These are phyloP conservation scores for Terana coerulea DNA, from an alignment of 768 basidiomycete genomes.

Conservation along the genomic window DNA sequence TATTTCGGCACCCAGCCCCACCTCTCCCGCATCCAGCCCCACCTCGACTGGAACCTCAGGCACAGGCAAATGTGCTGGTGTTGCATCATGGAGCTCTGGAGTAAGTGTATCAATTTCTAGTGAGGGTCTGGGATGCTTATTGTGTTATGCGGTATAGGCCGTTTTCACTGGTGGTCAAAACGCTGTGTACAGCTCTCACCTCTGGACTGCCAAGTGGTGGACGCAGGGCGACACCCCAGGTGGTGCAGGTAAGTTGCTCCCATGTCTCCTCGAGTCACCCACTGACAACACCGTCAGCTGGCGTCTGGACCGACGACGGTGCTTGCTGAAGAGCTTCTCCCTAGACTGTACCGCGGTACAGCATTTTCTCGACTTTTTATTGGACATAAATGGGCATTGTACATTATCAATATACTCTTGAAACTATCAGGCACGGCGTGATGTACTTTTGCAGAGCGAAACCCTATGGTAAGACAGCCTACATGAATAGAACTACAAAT, in stretches of 20 bases:
- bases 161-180: constrained; percentile 44
- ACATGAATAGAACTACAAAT: constrained; percentile 44
- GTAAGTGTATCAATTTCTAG: constrained; percentile 25
- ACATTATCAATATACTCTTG: too few species aligned
- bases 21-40: constrained; percentile 14
- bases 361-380: background rate
- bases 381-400: too few species aligned
- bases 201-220: constrained; percentile 67
- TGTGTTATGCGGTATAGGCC: constrained; percentile 32
- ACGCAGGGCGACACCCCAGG: constrained; percentile 55
- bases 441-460: too few species aligned
- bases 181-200: constrained; percentile 43
- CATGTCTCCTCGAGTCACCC: too few species aligned
- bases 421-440: too few species aligned
- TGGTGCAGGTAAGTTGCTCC: constrained; percentile 40
- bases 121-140: background rate
- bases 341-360: too few species aligned
- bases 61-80: constrained; percentile 36
- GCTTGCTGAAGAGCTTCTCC: constrained; percentile 39
- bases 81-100: constrained; percentile 45
- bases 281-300: constrained; percentile 41
- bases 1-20: constrained; percentile 18
- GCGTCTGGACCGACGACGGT: constrained; percentile 51
- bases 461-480: too few species aligned
- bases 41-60: constrained; percentile 7